A percentile compares a stretch with the other conserved stretches of the same genome.
Evolutionary conservation across 805 yeast genomes (phyloP).

Genomic region (Nakazawaea populi): DNA sequence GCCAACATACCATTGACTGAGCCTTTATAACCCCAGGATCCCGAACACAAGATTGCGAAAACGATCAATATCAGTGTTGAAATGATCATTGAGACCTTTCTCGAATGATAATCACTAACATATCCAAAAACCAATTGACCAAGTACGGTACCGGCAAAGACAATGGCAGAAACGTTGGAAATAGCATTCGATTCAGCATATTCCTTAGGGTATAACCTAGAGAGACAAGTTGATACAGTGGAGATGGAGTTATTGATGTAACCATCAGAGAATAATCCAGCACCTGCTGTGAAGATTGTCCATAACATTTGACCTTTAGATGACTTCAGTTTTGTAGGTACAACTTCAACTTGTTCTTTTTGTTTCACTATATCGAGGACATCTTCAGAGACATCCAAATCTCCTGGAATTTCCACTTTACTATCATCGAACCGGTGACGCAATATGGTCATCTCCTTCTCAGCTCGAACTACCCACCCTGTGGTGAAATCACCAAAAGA

Average conservation of each 20-base stretch:
- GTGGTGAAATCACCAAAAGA: conserved; percentile 29
- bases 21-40: conserved; percentile 79
- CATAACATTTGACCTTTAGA: conserved; percentile 28
- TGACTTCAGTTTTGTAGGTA: conserved; percentile 6
- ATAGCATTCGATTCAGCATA: conserved; percentile 64
- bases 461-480: conserved; percentile 36
- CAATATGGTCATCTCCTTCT: conserved; percentile 21
- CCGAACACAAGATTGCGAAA: conserved; percentile 75
- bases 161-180: conserved; percentile 78
- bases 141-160: conserved; percentile 85
- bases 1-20: conserved; percentile 73
- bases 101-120: conserved; percentile 70
- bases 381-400: conserved; percentile 1
- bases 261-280: conserved; percentile 92
- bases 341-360: conserved; percentile 13
- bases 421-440: conserved; percentile 8
- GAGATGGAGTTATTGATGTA: conserved; percentile 83
- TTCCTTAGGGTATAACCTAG: conserved; percentile 56
- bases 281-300: conserved; percentile 82
- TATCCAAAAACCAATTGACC: conserved; percentile 83
- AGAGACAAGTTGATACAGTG: conserved; percentile 68
- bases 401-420: conserved; percentile 13
- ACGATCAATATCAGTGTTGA: conserved; percentile 72
- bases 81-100: conserved; percentile 77
- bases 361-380: conserved; percentile 12